Percentiles rank a stretch among this genome's conserved stretches.
Evolutionary conservation across 2,329 filamentous ascomycete species (phyloP).

Genomic region (Aureobasidium subglaciale): DNA sequence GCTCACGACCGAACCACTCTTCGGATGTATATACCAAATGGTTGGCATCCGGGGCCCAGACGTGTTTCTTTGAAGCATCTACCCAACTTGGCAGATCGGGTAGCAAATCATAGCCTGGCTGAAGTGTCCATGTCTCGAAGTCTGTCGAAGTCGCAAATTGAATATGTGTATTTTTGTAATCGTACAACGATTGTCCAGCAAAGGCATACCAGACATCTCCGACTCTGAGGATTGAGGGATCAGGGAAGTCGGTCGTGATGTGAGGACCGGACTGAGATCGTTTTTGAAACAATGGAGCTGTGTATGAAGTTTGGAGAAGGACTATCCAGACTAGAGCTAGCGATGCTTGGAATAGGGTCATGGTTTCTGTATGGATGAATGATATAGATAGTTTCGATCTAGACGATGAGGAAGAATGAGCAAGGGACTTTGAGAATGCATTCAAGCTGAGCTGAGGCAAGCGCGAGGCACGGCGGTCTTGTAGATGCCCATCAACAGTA

Average conservation of each 20-base stretch:
- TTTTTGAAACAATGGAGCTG: not conserved
- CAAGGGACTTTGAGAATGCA: not conserved
- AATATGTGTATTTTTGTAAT: conserved; percentile 23
- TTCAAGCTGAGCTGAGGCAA: not conserved
- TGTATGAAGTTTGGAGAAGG: not conserved
- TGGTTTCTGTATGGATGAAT: not conserved
- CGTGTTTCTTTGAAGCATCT: conserved; percentile 19
- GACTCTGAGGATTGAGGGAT: conserved; percentile 29
- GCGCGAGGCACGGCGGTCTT: not conserved
- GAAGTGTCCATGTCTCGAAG: conserved; percentile 26
- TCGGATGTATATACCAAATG: conserved; percentile 15
- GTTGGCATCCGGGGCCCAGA: conserved; percentile 32
- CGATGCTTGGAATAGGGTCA: not conserved
- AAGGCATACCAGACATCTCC: conserved; percentile 31
- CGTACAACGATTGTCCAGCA: conserved; percentile 24
- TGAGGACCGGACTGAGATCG: conserved; percentile 14
- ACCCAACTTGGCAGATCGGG: conserved; percentile 26
- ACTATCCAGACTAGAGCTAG: not conserved
- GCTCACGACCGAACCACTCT: not conserved
- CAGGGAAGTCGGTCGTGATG: conserved; percentile 20
- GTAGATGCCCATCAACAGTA: not conserved
- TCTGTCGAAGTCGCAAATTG: conserved; percentile 30
- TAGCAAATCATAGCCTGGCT: conserved; percentile 26
- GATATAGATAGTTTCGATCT: not conserved
- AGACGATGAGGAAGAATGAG: not conserved